phyloP scores from a whole-genome alignment of 2,329 filamentous ascomycete species.

The Colletotrichum somersetense region DNA sequence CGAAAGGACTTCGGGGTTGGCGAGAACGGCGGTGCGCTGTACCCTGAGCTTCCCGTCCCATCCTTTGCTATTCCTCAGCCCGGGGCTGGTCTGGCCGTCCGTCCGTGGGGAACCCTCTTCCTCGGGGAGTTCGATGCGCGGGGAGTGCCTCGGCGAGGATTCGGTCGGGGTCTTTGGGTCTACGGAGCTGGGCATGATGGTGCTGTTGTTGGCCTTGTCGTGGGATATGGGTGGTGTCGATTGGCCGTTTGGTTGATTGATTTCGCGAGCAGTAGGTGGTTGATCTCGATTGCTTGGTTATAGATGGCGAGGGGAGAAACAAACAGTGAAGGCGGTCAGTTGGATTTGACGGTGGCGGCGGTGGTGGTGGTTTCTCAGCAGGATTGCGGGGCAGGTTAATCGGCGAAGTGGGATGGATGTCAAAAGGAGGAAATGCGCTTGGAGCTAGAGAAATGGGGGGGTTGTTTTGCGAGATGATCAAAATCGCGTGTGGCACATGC shows the following conservation, averaged over 20 bases:
- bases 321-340: background rate
- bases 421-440: background rate
- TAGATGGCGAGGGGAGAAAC: slow-evolving; percentile 11
- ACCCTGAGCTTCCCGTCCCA: slow-evolving; percentile 89
- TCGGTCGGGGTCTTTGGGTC: slow-evolving; percentile 53
- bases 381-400: slow-evolving; percentile 18
- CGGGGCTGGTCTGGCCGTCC: slow-evolving; percentile 60
- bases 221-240: background rate
- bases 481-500: slow-evolving; percentile 29
- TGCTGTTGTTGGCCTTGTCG: slow-evolving; percentile 1
- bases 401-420: slow-evolving; percentile 11
- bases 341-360: slow-evolving; percentile 7
- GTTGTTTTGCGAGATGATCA: slow-evolving; percentile 19
- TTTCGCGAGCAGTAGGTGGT: background rate
- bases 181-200: slow-evolving; percentile 57
- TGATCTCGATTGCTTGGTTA: slow-evolving; percentile 7
- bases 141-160: slow-evolving; percentile 45
- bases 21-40: slow-evolving; percentile 75
- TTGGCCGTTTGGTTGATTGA: background rate
- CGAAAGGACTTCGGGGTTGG: slow-evolving; percentile 84
- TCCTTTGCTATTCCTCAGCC: slow-evolving; percentile 72
- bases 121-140: slow-evolving; percentile 64
- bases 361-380: slow-evolving; percentile 31
- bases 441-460: slow-evolving; percentile 21
- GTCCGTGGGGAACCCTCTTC: slow-evolving; percentile 53